Evolutionary conservation across 2,329 filamentous ascomycete genomes (phyloP).

Genomic region (Scolecobasidium constrictum): DNA sequence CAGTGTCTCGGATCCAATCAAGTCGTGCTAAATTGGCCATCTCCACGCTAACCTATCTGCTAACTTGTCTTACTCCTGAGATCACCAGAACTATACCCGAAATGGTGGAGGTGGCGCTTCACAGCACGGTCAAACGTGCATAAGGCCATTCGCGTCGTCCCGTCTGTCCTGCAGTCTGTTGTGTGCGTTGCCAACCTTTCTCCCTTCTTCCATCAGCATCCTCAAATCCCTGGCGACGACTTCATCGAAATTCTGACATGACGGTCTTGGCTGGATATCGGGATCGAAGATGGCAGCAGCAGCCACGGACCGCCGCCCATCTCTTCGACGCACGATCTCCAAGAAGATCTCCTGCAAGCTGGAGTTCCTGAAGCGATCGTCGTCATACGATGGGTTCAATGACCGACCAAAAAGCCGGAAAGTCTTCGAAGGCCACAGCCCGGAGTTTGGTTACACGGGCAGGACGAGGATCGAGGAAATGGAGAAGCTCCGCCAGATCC

Average conservation of each 20-base stretch:
- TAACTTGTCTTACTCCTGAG: too few species aligned
- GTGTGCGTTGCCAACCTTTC: not conserved
- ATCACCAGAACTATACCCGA: too few species aligned
- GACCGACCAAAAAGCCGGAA: conserved; percentile 7
- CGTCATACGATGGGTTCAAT: not conserved
- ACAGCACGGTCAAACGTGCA: not conserved
- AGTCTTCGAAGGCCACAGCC: not conserved
- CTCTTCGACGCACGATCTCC: not conserved
- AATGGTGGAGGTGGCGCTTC: not conserved
- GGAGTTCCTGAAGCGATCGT: not conserved
- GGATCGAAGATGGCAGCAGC: not conserved
- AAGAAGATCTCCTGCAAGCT: conserved; percentile 2
- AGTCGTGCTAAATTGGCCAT: not conserved
- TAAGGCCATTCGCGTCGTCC: too few species aligned
- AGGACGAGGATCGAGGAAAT: not conserved
- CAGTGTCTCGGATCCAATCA: not conserved
- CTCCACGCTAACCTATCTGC: not conserved
- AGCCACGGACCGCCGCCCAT: not conserved
- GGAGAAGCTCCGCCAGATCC: not conserved
- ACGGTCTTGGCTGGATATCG: not conserved
- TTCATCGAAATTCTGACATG: not conserved
- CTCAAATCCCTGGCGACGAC: not conserved
- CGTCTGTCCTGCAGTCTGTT: too few species aligned
- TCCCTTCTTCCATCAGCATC: not conserved
- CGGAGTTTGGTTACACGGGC: not conserved